A percentile compares a stretch with the other conserved stretches of the same genome.
These are phyloP conservation scores for Saccharum officinarum DNA, from an alignment of 176 grass and related monocot species.

Conservation along the genomic window DNA sequence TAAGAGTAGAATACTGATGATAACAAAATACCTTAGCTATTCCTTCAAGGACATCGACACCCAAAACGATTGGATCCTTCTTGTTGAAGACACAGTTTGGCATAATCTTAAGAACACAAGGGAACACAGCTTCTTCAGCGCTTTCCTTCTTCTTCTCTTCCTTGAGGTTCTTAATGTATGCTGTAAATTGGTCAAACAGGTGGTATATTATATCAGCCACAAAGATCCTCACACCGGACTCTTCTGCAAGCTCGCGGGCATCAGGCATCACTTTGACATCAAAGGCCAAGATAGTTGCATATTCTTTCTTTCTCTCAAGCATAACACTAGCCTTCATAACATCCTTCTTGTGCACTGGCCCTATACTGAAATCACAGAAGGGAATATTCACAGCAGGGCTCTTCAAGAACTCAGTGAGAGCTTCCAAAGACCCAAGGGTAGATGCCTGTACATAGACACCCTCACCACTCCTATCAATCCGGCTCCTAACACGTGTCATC, in stretches of 20 bases:
- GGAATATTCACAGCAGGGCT: constrained; percentile 83
- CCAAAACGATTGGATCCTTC: constrained; percentile 92
- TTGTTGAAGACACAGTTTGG: constrained; percentile 90
- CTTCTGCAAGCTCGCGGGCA: constrained; percentile 83
- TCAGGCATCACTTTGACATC: constrained; percentile 99
- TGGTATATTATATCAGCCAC: constrained; percentile 97
- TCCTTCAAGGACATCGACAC: constrained; percentile 91
- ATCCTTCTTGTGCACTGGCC: constrained; percentile 97
- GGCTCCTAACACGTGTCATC: constrained; percentile 73
- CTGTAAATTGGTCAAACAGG: constrained; percentile 89
- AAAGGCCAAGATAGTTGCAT: constrained; percentile 96
- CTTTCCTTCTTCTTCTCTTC: constrained; percentile 95
- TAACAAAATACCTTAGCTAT: constrained; percentile 69
- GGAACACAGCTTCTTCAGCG: constrained; percentile 84
- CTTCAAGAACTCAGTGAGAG: constrained; percentile 83
- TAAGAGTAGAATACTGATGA: constrained; percentile 6
- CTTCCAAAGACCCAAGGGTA: constrained; percentile 90
- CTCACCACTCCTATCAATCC: constrained; percentile 82
- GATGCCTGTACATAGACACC: constrained; percentile 96
- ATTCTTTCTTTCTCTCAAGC: constrained; percentile 95
- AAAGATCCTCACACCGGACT: constrained; percentile 79
- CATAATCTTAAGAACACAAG: constrained; percentile 88
- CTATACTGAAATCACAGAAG: constrained; percentile 90
- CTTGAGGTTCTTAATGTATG: constrained; percentile 77
- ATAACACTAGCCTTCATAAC: constrained; percentile 97